These are phyloP conservation scores for Fusarium newnesense DNA, from an alignment of 2,329 filamentous ascomycete species.

Conservation along the genomic window DNA sequence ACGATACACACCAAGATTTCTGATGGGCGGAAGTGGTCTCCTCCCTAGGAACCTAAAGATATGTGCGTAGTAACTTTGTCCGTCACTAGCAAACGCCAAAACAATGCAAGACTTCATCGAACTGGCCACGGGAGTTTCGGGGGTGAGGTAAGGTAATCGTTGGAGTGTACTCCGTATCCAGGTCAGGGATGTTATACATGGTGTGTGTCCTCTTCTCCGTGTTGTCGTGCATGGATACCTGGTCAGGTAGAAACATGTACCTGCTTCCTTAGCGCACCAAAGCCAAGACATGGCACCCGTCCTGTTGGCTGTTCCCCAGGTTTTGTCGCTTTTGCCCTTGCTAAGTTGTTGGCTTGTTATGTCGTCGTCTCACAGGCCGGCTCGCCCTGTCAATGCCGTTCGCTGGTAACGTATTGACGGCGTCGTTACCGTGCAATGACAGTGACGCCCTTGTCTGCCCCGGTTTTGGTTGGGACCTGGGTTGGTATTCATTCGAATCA, in stretches of 20 bases:
- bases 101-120: conserved; percentile 10
- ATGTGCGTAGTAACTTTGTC: background rate
- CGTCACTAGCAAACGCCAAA: conserved; percentile 2
- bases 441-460: conserved; percentile 34
- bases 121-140: conserved; percentile 18
- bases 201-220: background rate
- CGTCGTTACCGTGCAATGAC: conserved; percentile 26
- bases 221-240: conserved; percentile 14
- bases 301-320: conserved; percentile 41
- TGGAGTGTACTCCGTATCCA: background rate
- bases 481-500: conserved; percentile 19
- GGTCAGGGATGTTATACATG: conserved; percentile 19
- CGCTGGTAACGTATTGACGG: conserved; percentile 1
- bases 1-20: conserved; percentile 11
- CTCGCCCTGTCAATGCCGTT: conserved; percentile 36
- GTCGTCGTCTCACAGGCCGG: conserved; percentile 35
- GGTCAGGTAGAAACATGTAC: conserved; percentile 24
- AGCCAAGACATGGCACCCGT: conserved; percentile 40
- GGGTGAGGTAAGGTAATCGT: conserved; percentile 18
- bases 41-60: background rate
- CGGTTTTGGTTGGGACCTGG: conserved; percentile 18
- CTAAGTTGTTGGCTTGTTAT: background rate
- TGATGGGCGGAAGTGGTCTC: conserved; percentile 10
- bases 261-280: conserved; percentile 39
- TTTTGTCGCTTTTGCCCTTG: conserved; percentile 36